Evolutionary conservation across 1,284 basidiomycete species (phyloP).

Genomic region (Mycena sp.): DNA sequence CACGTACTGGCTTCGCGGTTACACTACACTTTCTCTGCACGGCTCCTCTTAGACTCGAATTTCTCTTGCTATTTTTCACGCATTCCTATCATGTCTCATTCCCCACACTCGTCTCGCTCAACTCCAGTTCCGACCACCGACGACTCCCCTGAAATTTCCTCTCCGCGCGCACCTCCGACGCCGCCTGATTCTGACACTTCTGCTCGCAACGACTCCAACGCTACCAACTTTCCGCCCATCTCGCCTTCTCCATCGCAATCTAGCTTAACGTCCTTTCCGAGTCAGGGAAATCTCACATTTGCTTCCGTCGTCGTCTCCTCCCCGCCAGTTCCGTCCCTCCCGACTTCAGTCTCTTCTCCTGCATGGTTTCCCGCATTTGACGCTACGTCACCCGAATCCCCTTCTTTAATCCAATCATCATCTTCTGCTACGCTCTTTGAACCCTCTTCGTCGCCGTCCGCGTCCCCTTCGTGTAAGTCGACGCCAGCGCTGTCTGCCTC

Average conservation of each 20-base stretch:
- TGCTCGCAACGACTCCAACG: constrained; percentile 8
- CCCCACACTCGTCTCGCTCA: constrained; percentile 15
- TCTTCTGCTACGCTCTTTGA: constrained; percentile 26
- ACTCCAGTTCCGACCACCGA: constrained; percentile 1
- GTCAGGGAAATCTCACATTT: constrained; percentile 15
- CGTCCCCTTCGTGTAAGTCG: constrained; percentile 15
- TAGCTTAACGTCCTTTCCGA: constrained; percentile 13
- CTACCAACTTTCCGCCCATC: constrained; percentile 10
- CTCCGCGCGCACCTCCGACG: constrained; percentile 24
- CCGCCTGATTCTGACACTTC: constrained; percentile 19
- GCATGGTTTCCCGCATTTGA: constrained; percentile 29
- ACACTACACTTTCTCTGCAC: constrained; percentile 16
- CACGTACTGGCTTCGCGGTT: constrained; percentile 21
- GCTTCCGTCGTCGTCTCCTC: constrained; percentile 16
- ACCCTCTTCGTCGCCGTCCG: background rate
- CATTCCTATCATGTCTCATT: constrained; percentile 23
- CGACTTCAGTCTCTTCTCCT: constrained; percentile 28
- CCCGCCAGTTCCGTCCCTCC: constrained; percentile 8
- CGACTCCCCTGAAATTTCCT: background rate
- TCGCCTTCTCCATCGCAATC: constrained; percentile 23
- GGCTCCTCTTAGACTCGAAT: constrained; percentile 13
- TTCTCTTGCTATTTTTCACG: constrained; percentile 21
- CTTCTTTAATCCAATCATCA: constrained; percentile 13
- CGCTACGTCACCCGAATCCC: constrained; percentile 1
- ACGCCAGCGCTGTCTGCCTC: background rate